Conservation (phyloP, 1,284 basidiomycete species). For the Vanrija sp. region DNA sequence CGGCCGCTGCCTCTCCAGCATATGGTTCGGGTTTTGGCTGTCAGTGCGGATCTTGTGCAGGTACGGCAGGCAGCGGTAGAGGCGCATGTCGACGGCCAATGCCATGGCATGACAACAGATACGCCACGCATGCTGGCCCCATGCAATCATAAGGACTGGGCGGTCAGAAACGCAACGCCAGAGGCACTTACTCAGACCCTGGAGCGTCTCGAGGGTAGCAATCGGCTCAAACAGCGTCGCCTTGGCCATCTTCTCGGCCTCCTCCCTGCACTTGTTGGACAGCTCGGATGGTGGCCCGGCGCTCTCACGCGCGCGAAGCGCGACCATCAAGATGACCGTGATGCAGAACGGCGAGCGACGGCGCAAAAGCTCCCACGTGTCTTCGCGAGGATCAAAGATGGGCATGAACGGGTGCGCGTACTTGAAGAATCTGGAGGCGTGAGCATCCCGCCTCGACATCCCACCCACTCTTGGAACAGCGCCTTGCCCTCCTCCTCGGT, state of each 20-base stretch:
- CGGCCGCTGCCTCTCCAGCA: constrained; percentile 15
- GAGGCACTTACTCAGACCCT: constrained; percentile 18
- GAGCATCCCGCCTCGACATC: neutral
- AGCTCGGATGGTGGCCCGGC: constrained; percentile 13
- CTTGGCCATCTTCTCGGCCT: constrained; percentile 16
- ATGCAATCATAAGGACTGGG: constrained; percentile 14
- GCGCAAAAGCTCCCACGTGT: constrained; percentile 31
- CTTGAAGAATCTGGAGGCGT: constrained; percentile 23
- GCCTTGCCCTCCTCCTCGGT: constrained; percentile 15
- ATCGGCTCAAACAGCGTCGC: constrained; percentile 29
- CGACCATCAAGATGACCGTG: constrained; percentile 25
- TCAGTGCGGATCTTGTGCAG: constrained; percentile 22
- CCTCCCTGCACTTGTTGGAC: constrained; percentile 1
- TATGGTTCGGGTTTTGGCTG: constrained; percentile 3
- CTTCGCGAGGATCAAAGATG: constrained; percentile 24
- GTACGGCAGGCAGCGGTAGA: constrained; percentile 28
- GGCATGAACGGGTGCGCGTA: constrained; percentile 30
- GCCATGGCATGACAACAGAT: constrained; percentile 32
- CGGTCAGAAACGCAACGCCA: neutral
- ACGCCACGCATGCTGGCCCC: constrained; percentile 24
- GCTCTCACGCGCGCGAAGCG: constrained; percentile 9
- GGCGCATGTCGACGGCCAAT: constrained; percentile 27
- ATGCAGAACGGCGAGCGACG: constrained; percentile 28
- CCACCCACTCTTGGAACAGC: constrained; percentile 20
- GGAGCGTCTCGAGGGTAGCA: constrained; percentile 23